Base-by-base conservation (phyloP, 169 alveolate species). In the Eimeria sp. region DNA sequence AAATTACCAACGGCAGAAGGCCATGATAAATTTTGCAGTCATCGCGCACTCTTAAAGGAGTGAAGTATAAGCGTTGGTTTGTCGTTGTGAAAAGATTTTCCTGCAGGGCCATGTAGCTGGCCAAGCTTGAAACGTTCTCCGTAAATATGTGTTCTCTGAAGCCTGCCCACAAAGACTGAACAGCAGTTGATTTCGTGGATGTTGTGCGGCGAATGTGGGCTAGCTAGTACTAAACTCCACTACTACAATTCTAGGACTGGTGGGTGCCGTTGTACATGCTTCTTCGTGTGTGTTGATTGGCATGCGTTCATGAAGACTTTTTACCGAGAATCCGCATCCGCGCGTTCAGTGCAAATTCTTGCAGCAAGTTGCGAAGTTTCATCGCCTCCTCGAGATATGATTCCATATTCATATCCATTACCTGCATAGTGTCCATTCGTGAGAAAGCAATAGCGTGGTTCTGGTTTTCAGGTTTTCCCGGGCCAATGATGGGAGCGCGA, bases 341-440 rank as follows among this genome's bases (percentile, higher is more conserved):
- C 0, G 91, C 90, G 57, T 87, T 84, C 27, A 88, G 65, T 14
- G 78, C 91, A 54, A 95, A 95, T 34, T 87, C 96, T 76, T 95
- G 96, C 9, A 94, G 94, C 78, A 94, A 80, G 47, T 86, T 86
- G 45, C 95, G 96, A 22, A 94, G 96, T 57, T 95, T 95, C 22
- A 95, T 86, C 5, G 96, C 84, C 87, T 95, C 95, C 27, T 95
- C 96, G 27, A 95, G 86, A 67, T 95, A 95, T 25, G 95, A 84
- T 49, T 95, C 96, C 96, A 95, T 95, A 61, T 95, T 95, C 96
- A 95, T 95, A 67, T 95, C 96, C 95, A 86, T 76, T 65, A 73
- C 92, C 58, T 95, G 96, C 96, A 95, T 43, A 22, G 94, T 76
- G 49, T 95, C 96, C 95, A 86, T 86, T 34, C 96, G 40, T 5